These are phyloP conservation scores for Sugiyamaella novakii DNA, from an alignment of 1,139 yeast genomes.

Conservation along the genomic window DNA sequence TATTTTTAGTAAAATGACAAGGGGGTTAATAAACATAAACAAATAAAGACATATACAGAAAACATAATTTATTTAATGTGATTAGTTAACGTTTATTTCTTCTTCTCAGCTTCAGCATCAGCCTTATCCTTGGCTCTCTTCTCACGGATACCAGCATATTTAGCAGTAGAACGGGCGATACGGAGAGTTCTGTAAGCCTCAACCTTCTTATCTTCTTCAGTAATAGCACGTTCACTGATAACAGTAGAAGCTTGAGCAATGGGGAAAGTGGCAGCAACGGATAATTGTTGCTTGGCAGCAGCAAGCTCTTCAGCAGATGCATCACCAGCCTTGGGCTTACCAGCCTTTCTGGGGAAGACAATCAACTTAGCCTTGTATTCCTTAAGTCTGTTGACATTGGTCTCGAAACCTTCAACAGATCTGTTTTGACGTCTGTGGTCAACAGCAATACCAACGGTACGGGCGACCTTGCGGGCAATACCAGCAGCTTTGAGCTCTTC, in stretches of 20 bases:
- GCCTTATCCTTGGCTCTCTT: slow-evolving; percentile 97
- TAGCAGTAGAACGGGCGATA: slow-evolving; percentile 92
- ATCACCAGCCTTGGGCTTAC: slow-evolving; percentile 52
- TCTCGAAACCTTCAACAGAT: slow-evolving; percentile 92
- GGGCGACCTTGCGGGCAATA: slow-evolving; percentile 85
- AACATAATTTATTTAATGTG: slow-evolving; percentile 14
- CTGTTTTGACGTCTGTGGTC: slow-evolving; percentile 99
- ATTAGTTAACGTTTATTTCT: slow-evolving; percentile 60
- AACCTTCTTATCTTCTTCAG: slow-evolving; percentile 68
- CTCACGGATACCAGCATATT: slow-evolving; percentile 92
- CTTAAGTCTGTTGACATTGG: slow-evolving; percentile 94
- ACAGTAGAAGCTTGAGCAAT: slow-evolving; percentile 76
- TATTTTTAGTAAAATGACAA: slow-evolving; percentile 12
- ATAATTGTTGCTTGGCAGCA: slow-evolving; percentile 68
- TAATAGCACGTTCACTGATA: slow-evolving; percentile 87
- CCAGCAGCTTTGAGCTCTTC: slow-evolving; percentile 99
- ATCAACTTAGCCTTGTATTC: slow-evolving; percentile 96
- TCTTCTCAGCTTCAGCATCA: slow-evolving; percentile 99
- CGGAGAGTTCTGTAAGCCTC: slow-evolving; percentile 92
- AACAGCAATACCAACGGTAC: slow-evolving; percentile 97
- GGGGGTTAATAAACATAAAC: slow-evolving; percentile 9
- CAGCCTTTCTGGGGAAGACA: slow-evolving; percentile 88
- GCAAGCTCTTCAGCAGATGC: slow-evolving; percentile 70
- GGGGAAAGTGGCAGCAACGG: slow-evolving; percentile 88
- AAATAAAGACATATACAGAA: slow-evolving; percentile 15